Percentiles rank a stretch among this genome's conserved stretches.
Conservation (phyloP, 2,329 filamentous ascomycete genomes). For the Penicillium thymicola region DNA sequence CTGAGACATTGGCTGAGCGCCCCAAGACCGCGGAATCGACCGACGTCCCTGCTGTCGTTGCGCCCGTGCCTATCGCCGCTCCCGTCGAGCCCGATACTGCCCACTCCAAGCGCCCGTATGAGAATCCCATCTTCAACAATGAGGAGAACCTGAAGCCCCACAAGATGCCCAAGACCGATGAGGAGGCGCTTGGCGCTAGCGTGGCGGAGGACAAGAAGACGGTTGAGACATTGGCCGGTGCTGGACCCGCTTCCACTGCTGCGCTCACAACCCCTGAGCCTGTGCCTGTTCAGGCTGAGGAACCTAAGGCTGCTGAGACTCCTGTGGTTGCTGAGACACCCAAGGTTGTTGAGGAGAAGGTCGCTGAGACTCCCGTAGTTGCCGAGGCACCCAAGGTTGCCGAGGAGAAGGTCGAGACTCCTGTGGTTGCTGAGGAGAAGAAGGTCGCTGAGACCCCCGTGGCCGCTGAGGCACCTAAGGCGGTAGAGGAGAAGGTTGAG, state of each 20-base stretch:
- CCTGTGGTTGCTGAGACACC: neutral
- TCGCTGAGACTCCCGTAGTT: neutral
- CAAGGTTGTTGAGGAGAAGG: too few relatives aligned
- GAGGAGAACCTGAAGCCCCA: constrained; percentile 30
- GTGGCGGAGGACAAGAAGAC: constrained; percentile 17
- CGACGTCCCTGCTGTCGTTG: constrained; percentile 4
- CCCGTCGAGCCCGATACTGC: constrained; percentile 18
- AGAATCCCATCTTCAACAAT: constrained; percentile 32
- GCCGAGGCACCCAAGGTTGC: constrained; percentile 3
- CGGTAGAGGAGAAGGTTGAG: too few relatives aligned
- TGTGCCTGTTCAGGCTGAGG: constrained; percentile 7
- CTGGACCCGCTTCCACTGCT: constrained; percentile 21
- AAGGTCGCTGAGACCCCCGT: neutral
- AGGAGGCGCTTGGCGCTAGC: constrained; percentile 19
- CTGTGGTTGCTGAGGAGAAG: too few relatives aligned
- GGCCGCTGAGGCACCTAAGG: neutral
- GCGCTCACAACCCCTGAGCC: constrained; percentile 20
- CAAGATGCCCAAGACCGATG: constrained; percentile 37
- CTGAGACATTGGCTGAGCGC: constrained; percentile 10
- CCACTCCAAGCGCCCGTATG: constrained; percentile 37
- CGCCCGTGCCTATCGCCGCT: constrained; percentile 1
- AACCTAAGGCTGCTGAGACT: constrained; percentile 1
- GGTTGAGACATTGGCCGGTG: constrained; percentile 19
- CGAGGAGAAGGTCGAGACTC: neutral
- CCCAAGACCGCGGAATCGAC: constrained; percentile 15